Evolutionary conservation across 768 basidiomycete genomes (phyloP).

Genomic region (Leccinellum albellum): DNA sequence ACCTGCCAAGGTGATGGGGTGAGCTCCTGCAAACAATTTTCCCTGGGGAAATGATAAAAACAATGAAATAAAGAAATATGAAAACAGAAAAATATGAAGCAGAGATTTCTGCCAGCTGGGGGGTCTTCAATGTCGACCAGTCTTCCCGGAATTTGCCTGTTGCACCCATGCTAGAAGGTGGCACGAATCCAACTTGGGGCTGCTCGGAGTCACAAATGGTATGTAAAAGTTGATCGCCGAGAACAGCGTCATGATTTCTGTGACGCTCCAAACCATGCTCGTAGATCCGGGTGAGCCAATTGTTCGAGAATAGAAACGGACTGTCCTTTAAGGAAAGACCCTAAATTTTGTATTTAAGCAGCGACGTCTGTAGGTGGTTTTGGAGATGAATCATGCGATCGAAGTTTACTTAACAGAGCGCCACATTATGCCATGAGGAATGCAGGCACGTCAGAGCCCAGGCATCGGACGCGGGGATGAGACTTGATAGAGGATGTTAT

Average conservation of each 20-base stretch:
- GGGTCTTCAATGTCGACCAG: slow-evolving; percentile 8
- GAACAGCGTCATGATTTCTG: too few relatives aligned
- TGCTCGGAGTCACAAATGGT: not conserved
- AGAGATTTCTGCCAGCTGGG: not conserved
- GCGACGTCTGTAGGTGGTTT: not conserved
- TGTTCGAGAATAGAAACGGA: too few relatives aligned
- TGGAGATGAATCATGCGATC: not conserved
- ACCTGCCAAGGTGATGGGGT: slow-evolving; percentile 48
- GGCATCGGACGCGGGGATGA: not conserved
- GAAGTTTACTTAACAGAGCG: not conserved
- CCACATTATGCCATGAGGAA: not conserved
- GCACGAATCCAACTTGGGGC: not conserved
- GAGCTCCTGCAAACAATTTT: not conserved
- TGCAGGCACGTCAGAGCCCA: not conserved
- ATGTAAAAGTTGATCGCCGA: not conserved
- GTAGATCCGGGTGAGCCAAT: too few relatives aligned
- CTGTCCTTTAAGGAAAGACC: not conserved
- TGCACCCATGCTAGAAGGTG: not conserved
- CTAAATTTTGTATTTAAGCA: not conserved
- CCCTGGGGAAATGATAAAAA: not conserved
- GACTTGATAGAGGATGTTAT: slow-evolving; percentile 14
- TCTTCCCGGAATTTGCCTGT: not conserved
- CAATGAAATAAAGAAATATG: slow-evolving; percentile 1
- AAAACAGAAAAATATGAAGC: not conserved
- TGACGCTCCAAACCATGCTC: too few relatives aligned